Evolutionary conservation across 495 filamentous ascomycete species (phyloP), one percentile per base, ranked within the genome.

Genomic region (Extremus antarcticus): DNA sequence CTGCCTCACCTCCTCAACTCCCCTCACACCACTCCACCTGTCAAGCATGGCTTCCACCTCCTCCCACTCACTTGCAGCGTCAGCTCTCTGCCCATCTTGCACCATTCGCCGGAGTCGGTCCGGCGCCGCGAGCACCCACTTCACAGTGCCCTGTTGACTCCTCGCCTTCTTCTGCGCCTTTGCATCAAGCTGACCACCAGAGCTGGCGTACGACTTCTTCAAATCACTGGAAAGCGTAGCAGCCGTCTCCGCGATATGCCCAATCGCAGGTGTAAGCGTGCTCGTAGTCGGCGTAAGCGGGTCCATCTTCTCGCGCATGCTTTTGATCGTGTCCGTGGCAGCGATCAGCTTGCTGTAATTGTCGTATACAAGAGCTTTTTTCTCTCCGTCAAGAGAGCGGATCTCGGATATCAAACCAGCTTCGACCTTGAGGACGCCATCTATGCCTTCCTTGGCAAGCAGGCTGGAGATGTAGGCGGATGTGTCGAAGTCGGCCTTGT

Each of bases 281-380:
- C 78, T 77, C 0, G 83, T 82, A 60, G 83, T 79, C 17, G 84
- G 80, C 43, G 79, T 79, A 51, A 86, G 63, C n/a, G 81, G 82
- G 55, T 85, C 82, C 85, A 88, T 89, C 61, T 80, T 85, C 19
- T 74, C 71, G 38, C 84, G 70, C 87, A 90, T 90, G 66, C 83
- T 85, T 22, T 87, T 78, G 65, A 98, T 98, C 13, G 91, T 97
- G 67, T 95, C 90, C 15, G 94, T 96, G 16, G 92, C 92, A 17
- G 81, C 79, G 58, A 98, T 96, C 63, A 98, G 72, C 73, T 96
- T 97, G 58, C 82, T 87, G 69, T 96, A 98, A 67, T 98, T 98
- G 68, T 98, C 92, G 67, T 98, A 98, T 3, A 98, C 92, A 40
- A 98, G 74, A 21, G 92, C 90, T 70, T 98, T 98, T 63, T 88